phyloP scores from a whole-genome alignment of 768 basidiomycete genomes.

The Boletus edulis region DNA sequence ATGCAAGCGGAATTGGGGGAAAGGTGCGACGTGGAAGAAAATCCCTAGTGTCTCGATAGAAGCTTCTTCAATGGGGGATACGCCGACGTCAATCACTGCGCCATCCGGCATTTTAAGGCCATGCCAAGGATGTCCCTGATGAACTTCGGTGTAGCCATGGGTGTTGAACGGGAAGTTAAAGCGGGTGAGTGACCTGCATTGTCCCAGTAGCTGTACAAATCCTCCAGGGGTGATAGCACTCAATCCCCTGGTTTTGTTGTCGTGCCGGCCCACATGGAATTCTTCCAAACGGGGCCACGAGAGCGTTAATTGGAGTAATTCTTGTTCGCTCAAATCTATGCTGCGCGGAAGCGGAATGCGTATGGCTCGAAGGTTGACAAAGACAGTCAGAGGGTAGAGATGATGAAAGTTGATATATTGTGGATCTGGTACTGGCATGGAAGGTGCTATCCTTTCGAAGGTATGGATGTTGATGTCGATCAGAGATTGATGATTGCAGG shows the following conservation, averaged over 20 bases:
- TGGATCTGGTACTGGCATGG: not conserved
- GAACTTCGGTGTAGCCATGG: no score
- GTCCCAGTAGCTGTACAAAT: not conserved
- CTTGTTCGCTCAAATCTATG: not conserved
- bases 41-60: no score
- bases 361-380: not conserved
- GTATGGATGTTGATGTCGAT: not conserved
- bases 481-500: not conserved
- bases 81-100: no score
- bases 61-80: no score
- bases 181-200: not conserved
- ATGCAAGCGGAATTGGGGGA: no score
- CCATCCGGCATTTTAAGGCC: no score
- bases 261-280: not conserved
- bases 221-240: not conserved
- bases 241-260: no score
- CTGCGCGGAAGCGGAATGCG: not conserved
- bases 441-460: not conserved
- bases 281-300: not conserved
- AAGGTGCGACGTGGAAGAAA: no score
- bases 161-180: no score
- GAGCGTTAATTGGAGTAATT: not conserved
- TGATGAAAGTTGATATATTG: not conserved
- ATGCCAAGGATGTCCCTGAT: no score
- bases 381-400: not conserved